Conservation (phyloP, 768 basidiomycete genomes). For the Mrakia gelida region DNA sequence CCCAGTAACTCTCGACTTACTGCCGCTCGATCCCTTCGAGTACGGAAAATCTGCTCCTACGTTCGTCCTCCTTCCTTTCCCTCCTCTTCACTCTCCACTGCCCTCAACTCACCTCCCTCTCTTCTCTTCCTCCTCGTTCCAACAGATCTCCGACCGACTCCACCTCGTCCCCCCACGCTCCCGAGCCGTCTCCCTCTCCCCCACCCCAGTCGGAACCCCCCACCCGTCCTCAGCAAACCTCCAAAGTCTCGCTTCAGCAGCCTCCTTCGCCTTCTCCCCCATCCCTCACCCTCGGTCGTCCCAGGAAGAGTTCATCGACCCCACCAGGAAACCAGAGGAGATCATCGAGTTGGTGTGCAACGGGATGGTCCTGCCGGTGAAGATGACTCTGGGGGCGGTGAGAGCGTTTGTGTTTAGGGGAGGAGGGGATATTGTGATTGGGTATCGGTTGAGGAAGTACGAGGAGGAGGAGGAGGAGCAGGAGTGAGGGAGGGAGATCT, state of each 20-base stretch:
- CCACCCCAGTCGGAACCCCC: conserved; percentile 23
- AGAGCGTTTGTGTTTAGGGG: conserved; percentile 68
- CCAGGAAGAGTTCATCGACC: conserved; percentile 20
- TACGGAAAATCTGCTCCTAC: conserved; percentile 77
- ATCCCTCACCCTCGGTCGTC: not conserved
- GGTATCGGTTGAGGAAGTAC: conserved; percentile 25
- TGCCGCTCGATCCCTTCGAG: conserved; percentile 76
- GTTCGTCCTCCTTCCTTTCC: conserved; percentile 49
- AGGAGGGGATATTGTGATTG: conserved; percentile 43
- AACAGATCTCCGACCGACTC: conserved; percentile 26
- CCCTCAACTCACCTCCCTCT: not conserved
- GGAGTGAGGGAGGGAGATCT: not conserved
- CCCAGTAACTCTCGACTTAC: conserved; percentile 71
- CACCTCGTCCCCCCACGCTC: conserved; percentile 19
- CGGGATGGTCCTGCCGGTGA: conserved; percentile 70
- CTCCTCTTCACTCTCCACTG: not conserved
- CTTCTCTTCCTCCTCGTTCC: not conserved
- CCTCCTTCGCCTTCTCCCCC: not conserved
- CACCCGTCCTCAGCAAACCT: not conserved
- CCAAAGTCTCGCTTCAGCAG: not conserved
- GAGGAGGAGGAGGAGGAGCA: not conserved
- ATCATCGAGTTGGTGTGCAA: conserved; percentile 84
- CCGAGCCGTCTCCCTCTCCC: conserved; percentile 29
- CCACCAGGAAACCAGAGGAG: conserved; percentile 54
- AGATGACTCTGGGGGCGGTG: conserved; percentile 85